phyloP scores from a whole-genome alignment of 2,329 filamentous ascomycete genomes.

The Clarireedia sp. region DNA sequence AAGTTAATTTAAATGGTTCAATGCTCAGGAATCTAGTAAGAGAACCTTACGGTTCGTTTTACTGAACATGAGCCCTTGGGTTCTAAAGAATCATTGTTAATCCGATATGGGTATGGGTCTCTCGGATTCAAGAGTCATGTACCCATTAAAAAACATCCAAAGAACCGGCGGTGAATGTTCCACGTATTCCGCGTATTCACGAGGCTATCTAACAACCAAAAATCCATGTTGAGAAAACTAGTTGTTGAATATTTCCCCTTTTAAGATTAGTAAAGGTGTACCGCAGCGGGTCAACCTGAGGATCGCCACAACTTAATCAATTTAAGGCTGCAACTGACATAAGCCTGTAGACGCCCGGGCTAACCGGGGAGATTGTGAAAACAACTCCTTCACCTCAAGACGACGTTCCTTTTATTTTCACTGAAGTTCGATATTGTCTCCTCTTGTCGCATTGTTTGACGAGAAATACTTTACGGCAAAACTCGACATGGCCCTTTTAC shows the following conservation, averaged over 20 bases:
- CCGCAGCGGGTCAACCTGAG: background rate
- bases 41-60: too few relatives aligned
- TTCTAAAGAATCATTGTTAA: background rate
- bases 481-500: slow-evolving; percentile 22
- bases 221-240: background rate
- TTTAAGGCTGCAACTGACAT: background rate
- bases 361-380: slow-evolving; percentile 2
- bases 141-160: background rate
- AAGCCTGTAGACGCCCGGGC: background rate
- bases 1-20: slow-evolving; percentile 4
- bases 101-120: too few relatives aligned
- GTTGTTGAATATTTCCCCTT: background rate
- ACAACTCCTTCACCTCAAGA: background rate
- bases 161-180: too few relatives aligned
- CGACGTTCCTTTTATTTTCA: background rate
- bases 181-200: background rate
- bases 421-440: background rate
- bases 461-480: background rate
- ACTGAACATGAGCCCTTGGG: too few relatives aligned
- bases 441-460: slow-evolving; percentile 2
- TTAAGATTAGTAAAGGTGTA: background rate
- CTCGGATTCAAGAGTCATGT: background rate
- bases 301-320: too few relatives aligned
- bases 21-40: background rate
- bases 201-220: background rate